Evolutionary conservation across 2,329 filamentous ascomycete genomes (phyloP).

Genomic region (Waltergamsia citrina): DNA sequence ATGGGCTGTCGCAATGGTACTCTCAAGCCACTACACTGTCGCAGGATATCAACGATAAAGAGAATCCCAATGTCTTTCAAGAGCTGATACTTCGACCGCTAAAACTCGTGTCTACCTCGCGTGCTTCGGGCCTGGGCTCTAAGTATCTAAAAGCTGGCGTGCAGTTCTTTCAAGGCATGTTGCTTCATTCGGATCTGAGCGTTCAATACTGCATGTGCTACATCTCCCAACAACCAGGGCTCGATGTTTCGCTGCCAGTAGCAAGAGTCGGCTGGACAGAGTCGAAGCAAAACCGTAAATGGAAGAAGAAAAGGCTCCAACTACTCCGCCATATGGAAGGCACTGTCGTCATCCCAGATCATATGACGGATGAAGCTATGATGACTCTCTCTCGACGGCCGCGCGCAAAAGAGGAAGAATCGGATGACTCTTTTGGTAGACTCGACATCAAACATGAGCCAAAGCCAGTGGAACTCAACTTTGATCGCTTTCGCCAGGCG

Average conservation of each 20-base stretch:
- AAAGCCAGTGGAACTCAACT: conserved; percentile 12
- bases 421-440: conserved; percentile 1
- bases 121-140: conserved; percentile 13
- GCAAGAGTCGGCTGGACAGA: conserved; percentile 15
- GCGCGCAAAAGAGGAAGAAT: conserved; percentile 5
- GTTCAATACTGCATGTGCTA: conserved; percentile 28
- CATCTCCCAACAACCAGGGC: conserved; percentile 11
- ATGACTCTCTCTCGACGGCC: conserved; percentile 1
- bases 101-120: conserved; percentile 8
- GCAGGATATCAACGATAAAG: conserved; percentile 4
- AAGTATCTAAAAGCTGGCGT: conserved; percentile 21
- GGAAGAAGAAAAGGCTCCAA: conserved; percentile 16
- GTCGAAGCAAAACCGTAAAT: conserved; percentile 12
- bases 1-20: conserved; percentile 24
- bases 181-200: conserved; percentile 30
- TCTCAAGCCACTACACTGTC: conserved; percentile 21
- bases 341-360: conserved; percentile 27
- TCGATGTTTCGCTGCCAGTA: conserved; percentile 17
- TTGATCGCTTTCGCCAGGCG: not conserved
- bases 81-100: conserved; percentile 13
- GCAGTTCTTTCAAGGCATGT: conserved; percentile 36
- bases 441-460: too few relatives aligned
- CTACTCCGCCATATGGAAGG: conserved; percentile 17
- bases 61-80: conserved; percentile 1
- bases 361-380: conserved; percentile 11